Percentiles rank a stretch among this genome's conserved stretches.
Evolutionary conservation across 441 rosid genomes (phyloP).

Genomic region (Gossypium lobatum): DNA sequence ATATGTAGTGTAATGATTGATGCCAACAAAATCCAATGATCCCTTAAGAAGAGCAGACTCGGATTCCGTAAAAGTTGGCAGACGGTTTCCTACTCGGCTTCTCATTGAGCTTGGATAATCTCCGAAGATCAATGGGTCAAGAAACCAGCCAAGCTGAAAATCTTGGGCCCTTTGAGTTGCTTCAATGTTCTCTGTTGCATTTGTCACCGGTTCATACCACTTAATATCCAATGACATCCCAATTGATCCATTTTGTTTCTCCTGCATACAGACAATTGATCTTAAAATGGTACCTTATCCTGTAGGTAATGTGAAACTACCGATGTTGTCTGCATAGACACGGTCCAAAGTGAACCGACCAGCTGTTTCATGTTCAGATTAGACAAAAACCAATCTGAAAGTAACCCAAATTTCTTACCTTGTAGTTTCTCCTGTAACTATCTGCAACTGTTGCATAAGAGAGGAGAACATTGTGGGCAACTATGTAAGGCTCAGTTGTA

Average conservation of each 20-base stretch:
- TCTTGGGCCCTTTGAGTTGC: constrained; percentile 79
- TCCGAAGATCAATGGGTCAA: constrained; percentile 81
- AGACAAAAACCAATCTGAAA: background rate
- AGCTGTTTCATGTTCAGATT: background rate
- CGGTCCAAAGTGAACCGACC: background rate
- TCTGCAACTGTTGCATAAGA: constrained; percentile 48
- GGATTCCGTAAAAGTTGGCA: constrained; percentile 61
- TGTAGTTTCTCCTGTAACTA: constrained; percentile 44
- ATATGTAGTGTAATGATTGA: constrained; percentile 89
- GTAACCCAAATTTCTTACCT: constrained; percentile 26
- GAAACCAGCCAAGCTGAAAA: constrained; percentile 86
- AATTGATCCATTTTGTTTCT: constrained; percentile 50
- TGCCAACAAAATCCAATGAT: constrained; percentile 90
- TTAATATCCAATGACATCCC: constrained; percentile 59
- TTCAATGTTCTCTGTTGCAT: constrained; percentile 43
- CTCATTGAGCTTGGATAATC: constrained; percentile 90
- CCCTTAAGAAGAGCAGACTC: constrained; percentile 63
- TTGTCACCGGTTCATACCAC: constrained; percentile 54
- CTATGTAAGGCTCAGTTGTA: constrained; percentile 67
- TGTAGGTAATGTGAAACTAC: background rate
- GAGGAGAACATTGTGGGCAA: constrained; percentile 54
- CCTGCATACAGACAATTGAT: constrained; percentile 20
- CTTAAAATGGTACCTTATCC: background rate
- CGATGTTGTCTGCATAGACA: background rate
- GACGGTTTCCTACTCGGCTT: constrained; percentile 58